These are phyloP conservation scores for Neofusicoccum cordaticola DNA, from an alignment of 2,329 filamentous ascomycete species.

Conservation along the genomic window DNA sequence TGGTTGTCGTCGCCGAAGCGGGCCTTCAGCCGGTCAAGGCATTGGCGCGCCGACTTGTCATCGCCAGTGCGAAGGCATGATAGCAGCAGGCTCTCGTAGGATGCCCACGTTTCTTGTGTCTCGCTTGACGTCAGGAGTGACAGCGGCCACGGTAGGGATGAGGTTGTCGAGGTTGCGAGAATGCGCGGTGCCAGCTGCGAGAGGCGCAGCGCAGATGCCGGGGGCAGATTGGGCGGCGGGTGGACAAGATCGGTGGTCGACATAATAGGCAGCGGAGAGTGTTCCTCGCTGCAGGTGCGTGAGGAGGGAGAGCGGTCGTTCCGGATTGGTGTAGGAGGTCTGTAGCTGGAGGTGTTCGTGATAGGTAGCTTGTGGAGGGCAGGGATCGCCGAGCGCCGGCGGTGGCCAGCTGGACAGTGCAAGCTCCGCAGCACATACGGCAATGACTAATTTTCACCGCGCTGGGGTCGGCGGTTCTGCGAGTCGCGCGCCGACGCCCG, in stretches of 20 bases:
- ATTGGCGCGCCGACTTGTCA: conserved; percentile 70
- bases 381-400: not conserved
- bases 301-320: not conserved
- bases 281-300: not conserved
- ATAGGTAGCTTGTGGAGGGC: not conserved
- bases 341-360: not conserved
- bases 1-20: conserved; percentile 86
- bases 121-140: conserved; percentile 57
- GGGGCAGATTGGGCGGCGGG: conserved; percentile 40
- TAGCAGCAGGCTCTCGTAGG: conserved; percentile 82
- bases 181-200: conserved; percentile 46
- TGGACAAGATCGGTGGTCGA: conserved; percentile 35
- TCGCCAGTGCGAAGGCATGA: conserved; percentile 83
- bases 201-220: conserved; percentile 43
- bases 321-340: not conserved
- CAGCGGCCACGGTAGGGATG: conserved; percentile 49
- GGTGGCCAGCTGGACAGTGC: not conserved
- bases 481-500: not conserved
- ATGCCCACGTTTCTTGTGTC: conserved; percentile 76
- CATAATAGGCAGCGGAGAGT: not conserved
- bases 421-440: not conserved
- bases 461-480: not conserved
- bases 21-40: conserved; percentile 69
- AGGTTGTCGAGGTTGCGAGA: conserved; percentile 37
- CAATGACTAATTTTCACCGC: not conserved